Percentiles rank a stretch among this genome's conserved stretches.
Evolutionary conservation across 2,329 filamentous ascomycete genomes (phyloP).

Genomic region (Akanthomyces lecanii): DNA sequence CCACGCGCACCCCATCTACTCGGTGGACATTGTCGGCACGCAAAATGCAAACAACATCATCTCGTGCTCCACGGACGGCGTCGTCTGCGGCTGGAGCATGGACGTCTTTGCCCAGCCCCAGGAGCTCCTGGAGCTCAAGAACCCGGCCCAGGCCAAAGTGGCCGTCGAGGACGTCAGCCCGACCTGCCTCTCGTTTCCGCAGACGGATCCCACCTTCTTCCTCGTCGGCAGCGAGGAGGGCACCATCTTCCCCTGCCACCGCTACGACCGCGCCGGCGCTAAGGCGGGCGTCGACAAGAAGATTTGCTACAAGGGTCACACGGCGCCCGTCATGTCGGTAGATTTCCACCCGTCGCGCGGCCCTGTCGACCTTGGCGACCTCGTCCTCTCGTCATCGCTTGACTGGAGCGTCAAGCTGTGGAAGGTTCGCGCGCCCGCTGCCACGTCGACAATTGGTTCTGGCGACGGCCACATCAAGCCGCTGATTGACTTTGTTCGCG

Average conservation of each 20-base stretch:
- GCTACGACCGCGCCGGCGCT: slow-evolving; percentile 94
- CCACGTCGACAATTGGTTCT: slow-evolving; percentile 57
- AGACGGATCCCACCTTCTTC: slow-evolving; percentile 95
- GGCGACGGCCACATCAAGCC: slow-evolving; percentile 59
- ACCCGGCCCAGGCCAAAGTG: slow-evolving; percentile 73
- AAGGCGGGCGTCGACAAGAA: slow-evolving; percentile 92
- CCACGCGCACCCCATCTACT: slow-evolving; percentile 95
- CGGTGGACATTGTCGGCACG: slow-evolving; percentile 90
- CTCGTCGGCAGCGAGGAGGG: slow-evolving; percentile 96
- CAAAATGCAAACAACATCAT: slow-evolving; percentile 99
- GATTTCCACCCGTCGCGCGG: slow-evolving; percentile 92
- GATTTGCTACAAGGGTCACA: slow-evolving; percentile 83
- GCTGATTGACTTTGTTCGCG: slow-evolving; percentile 83
- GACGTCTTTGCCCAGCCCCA: slow-evolving; percentile 98
- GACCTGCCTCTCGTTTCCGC: slow-evolving; percentile 90
- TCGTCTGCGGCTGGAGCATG: slow-evolving; percentile 94
- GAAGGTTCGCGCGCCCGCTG: slow-evolving; percentile 82
- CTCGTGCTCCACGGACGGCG: slow-evolving; percentile 92
- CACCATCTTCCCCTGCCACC: slow-evolving; percentile 90
- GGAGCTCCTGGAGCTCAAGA: slow-evolving; percentile 83
- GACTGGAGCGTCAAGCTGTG: slow-evolving; percentile 98
- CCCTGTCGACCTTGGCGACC: slow-evolving; percentile 87
- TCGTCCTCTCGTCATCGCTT: slow-evolving; percentile 85
- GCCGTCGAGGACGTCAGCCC: slow-evolving; percentile 87
- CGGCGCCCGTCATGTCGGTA: slow-evolving; percentile 91